phyloP scores from a whole-genome alignment of 345 rosid species.

The Trapa bicornis region DNA sequence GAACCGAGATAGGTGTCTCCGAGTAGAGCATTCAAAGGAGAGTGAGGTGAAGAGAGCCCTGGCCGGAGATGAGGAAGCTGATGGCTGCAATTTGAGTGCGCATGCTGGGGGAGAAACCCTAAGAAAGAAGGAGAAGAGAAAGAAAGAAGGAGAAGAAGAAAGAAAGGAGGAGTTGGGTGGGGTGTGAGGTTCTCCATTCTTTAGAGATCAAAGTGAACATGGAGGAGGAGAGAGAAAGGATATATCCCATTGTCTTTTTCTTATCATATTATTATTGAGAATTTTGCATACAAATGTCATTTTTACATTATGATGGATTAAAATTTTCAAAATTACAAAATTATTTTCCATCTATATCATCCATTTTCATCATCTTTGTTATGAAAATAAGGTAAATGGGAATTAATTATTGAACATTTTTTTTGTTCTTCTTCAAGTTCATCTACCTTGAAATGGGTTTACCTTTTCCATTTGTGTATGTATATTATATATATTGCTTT shows the following conservation, averaged over 20 bases:
- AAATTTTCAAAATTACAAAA: no score
- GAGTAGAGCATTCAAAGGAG: constrained; percentile 1
- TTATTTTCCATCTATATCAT: no score
- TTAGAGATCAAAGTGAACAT: neutral
- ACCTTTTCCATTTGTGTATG: no score
- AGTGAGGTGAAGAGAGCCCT: neutral
- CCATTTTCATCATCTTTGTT: no score
- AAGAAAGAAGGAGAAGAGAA: neutral
- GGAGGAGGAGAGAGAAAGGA: neutral
- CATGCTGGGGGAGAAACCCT: constrained; percentile 11
- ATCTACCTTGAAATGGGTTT: no score
- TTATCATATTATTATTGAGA: neutral
- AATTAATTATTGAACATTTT: no score
- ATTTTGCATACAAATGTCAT: no score
- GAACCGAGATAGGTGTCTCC: neutral
- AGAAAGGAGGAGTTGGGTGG: neutral
- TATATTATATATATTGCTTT: no score
- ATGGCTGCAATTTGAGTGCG: constrained; percentile 9
- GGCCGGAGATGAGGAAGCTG: neutral
- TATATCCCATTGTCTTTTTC: no score
- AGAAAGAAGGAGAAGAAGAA: neutral
- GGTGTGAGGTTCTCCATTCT: neutral
- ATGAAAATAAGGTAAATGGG: no score
- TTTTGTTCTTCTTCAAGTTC: no score
- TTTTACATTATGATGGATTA: no score